phyloP scores from a whole-genome alignment of 345 rosid genomes.

The Camelina hispida region DNA sequence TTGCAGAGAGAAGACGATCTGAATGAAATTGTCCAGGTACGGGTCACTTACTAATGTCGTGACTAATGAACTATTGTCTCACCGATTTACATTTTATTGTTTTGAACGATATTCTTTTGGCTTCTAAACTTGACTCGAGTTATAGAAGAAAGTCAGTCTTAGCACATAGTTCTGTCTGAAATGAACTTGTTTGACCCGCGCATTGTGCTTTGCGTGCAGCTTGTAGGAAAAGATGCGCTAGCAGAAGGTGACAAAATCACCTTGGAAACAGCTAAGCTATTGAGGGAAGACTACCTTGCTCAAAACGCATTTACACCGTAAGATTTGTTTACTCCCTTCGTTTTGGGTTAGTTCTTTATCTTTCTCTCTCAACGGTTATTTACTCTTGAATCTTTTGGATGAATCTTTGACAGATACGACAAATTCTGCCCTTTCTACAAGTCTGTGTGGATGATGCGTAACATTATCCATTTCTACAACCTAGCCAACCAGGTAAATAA shows the following conservation, averaged over 20 bases:
- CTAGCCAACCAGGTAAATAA: constrained; percentile 91
- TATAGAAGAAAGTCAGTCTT: background rate
- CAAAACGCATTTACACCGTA: constrained; percentile 99
- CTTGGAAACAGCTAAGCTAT: constrained; percentile 94
- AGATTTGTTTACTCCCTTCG: constrained; percentile 38
- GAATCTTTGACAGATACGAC: constrained; percentile 68
- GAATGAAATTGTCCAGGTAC: constrained; percentile 98
- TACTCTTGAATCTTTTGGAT: constrained; percentile 20
- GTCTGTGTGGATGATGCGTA: constrained; percentile 99
- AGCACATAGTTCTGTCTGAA: background rate
- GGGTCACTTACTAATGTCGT: constrained; percentile 9
- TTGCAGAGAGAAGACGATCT: constrained; percentile 99
- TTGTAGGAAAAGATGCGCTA: constrained; percentile 99
- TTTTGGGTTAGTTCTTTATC: background rate
- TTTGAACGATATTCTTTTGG: constrained; percentile 12
- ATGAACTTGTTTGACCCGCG: constrained; percentile 18
- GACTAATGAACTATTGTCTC: constrained; percentile 14
- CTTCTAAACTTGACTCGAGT: constrained; percentile 11
- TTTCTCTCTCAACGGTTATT: background rate
- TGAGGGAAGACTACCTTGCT: constrained; percentile 99
- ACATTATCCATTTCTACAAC: constrained; percentile 92
- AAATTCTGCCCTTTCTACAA: constrained; percentile 99
- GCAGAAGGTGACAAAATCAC: constrained; percentile 98
- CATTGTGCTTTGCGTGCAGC: constrained; percentile 55
- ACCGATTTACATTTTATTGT: background rate